Evolutionary conservation across 2,329 filamentous ascomycete genomes (phyloP).

Genomic region (Xylariaceae sp.): DNA sequence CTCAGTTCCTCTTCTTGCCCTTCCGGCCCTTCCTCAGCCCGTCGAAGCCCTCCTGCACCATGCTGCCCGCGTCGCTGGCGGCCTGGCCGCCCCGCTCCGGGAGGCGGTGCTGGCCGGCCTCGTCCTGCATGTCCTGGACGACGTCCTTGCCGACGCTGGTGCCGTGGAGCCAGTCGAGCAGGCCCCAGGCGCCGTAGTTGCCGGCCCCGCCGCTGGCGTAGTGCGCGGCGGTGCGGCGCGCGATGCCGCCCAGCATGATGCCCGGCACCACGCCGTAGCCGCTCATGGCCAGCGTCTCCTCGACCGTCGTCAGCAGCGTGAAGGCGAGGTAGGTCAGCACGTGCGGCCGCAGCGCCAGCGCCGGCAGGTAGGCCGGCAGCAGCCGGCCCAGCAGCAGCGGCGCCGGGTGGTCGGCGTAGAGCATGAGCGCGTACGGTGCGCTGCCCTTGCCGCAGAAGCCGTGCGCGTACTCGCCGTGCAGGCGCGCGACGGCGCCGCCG

Average conservation of each 20-base stretch:
- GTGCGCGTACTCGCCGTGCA: slow-evolving; percentile 44
- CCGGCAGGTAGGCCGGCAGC: slow-evolving; percentile 58
- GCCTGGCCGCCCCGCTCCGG: slow-evolving; percentile 31
- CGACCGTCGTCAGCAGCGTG: slow-evolving; percentile 52
- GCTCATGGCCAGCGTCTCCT: slow-evolving; percentile 60
- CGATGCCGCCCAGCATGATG: slow-evolving; percentile 44
- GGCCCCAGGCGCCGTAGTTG: slow-evolving; percentile 55
- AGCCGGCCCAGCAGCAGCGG: slow-evolving; percentile 56
- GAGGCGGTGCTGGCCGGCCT: slow-evolving; percentile 47
- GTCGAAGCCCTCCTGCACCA: slow-evolving; percentile 28
- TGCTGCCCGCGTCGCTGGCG: slow-evolving; percentile 23
- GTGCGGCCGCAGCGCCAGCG: slow-evolving; percentile 59
- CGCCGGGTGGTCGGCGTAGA: slow-evolving; percentile 62
- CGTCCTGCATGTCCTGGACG: slow-evolving; percentile 44
- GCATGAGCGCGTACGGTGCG: slow-evolving; percentile 53
- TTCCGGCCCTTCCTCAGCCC: slow-evolving; percentile 23
- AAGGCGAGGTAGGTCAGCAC: slow-evolving; percentile 65
- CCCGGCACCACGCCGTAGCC: slow-evolving; percentile 56
- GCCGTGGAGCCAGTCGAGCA: slow-evolving; percentile 55
- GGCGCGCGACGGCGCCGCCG: slow-evolving; percentile 28
- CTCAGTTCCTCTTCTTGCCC: slow-evolving; percentile 15
- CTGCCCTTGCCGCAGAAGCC: slow-evolving; percentile 34
- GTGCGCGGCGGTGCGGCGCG: slow-evolving; percentile 40
- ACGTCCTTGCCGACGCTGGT: slow-evolving; percentile 47
- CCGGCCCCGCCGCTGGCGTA: slow-evolving; percentile 48